Percentiles rank a stretch among this genome's conserved stretches.
Evolutionary conservation across 2,329 filamentous ascomycete genomes (phyloP).

Genomic region (Karstenula rhodostoma): DNA sequence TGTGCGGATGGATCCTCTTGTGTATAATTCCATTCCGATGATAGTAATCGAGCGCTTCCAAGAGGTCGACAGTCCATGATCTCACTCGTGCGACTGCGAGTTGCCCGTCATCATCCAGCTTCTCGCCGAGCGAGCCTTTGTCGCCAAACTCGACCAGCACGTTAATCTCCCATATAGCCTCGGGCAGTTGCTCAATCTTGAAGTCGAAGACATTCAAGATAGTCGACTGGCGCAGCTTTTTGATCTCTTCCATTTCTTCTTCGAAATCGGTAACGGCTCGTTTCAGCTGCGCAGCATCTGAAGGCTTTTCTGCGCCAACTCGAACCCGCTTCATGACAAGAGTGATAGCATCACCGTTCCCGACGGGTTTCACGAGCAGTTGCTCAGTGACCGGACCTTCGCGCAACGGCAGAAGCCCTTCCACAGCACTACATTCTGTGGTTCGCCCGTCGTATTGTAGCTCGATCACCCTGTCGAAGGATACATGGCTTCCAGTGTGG

Average conservation of each 20-base stretch:
- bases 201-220: conserved; percentile 83
- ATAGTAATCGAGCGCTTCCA: conserved; percentile 87
- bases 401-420: conserved; percentile 70
- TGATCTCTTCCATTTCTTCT: conserved; percentile 76
- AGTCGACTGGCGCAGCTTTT: conserved; percentile 77
- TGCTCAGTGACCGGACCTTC: conserved; percentile 72
- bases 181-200: conserved; percentile 68
- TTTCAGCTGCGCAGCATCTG: conserved; percentile 71
- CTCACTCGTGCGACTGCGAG: conserved; percentile 79
- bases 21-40: conserved; percentile 87
- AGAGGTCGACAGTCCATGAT: conserved; percentile 88
- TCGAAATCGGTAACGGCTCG: conserved; percentile 81
- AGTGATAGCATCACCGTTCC: conserved; percentile 56
- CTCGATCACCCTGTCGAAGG: conserved; percentile 73
- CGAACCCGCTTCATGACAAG: conserved; percentile 68
- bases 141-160: conserved; percentile 80
- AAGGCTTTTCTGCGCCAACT: conserved; percentile 62
- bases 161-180: conserved; percentile 72
- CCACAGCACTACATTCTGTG: conserved; percentile 74
- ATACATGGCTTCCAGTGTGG: conserved; percentile 50
- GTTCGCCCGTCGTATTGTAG: conserved; percentile 68
- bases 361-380: conserved; percentile 75
- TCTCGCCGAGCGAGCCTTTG: conserved; percentile 81
- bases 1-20: conserved; percentile 80
- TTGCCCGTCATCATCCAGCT: conserved; percentile 79